phyloP scores from a whole-genome alignment of 2,329 filamentous ascomycete genomes.

The Verticillium nonalfalfae region DNA sequence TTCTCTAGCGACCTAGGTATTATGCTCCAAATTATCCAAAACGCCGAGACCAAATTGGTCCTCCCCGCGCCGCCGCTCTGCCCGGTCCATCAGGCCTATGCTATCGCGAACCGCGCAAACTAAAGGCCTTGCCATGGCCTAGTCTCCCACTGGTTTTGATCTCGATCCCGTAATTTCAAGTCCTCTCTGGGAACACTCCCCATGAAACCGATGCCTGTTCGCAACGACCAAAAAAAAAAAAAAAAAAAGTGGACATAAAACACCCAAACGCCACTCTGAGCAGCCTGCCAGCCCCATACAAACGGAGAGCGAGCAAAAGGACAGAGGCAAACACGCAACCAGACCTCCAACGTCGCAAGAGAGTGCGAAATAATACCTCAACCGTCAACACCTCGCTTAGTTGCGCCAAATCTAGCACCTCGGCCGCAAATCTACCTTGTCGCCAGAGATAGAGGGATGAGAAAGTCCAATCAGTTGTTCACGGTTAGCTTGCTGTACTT shows the following conservation, averaged over 20 bases:
- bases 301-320: too few species aligned
- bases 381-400: background rate
- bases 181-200: background rate
- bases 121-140: background rate
- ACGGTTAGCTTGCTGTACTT: conserved; percentile 28
- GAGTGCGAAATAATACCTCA: background rate
- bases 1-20: background rate
- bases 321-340: too few species aligned
- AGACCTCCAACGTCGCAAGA: background rate
- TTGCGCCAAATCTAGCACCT: background rate
- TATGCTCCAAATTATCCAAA: background rate
- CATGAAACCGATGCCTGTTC: background rate
- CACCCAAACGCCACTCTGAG: too few species aligned
- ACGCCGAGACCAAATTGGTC: background rate
- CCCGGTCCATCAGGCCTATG: background rate
- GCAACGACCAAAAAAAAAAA: background rate
- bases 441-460: background rate
- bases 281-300: too few species aligned
- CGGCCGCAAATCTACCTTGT: background rate
- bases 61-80: background rate
- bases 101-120: background rate
- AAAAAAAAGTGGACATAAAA: too few species aligned
- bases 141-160: background rate
- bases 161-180: too few species aligned
- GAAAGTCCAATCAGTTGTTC: background rate